These are phyloP conservation scores for Xerocomellus dryophilus DNA, from an alignment of 768 basidiomycete species.

Conservation along the genomic window DNA sequence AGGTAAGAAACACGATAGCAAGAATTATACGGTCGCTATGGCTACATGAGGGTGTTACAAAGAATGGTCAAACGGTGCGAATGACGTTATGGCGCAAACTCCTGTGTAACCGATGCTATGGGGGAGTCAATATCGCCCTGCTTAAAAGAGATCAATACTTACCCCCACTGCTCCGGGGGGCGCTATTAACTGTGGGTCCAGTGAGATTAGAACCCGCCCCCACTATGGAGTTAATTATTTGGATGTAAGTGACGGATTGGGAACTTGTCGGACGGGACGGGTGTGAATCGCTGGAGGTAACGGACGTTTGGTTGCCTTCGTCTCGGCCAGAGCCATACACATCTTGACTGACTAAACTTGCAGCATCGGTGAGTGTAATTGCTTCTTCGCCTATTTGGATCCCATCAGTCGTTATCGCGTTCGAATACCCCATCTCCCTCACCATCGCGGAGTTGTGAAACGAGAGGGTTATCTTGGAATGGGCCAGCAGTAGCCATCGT, in stretches of 20 bases:
- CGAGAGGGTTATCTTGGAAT: conserved; percentile 2
- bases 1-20: background rate
- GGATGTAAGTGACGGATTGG: background rate
- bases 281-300: background rate
- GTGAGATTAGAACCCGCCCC: background rate
- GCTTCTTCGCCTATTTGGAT: background rate
- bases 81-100: background rate
- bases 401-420: background rate
- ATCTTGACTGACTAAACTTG: too few species aligned
- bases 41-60: background rate
- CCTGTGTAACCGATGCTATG: background rate
- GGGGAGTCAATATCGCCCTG: background rate
- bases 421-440: background rate
- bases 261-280: background rate
- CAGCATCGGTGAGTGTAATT: background rate
- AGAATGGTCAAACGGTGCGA: background rate
- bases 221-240: conserved; percentile 6
- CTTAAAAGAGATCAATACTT: background rate
- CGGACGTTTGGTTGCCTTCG: background rate
- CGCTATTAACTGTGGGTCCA: background rate
- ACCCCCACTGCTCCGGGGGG: background rate
- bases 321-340: background rate
- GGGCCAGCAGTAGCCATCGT: background rate
- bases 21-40: background rate
- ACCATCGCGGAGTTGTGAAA: background rate